Percentiles rank a stretch among this genome's conserved stretches.
phyloP scores from a whole-genome alignment of 106 monocot species.

The Iris macrosiphon region DNA sequence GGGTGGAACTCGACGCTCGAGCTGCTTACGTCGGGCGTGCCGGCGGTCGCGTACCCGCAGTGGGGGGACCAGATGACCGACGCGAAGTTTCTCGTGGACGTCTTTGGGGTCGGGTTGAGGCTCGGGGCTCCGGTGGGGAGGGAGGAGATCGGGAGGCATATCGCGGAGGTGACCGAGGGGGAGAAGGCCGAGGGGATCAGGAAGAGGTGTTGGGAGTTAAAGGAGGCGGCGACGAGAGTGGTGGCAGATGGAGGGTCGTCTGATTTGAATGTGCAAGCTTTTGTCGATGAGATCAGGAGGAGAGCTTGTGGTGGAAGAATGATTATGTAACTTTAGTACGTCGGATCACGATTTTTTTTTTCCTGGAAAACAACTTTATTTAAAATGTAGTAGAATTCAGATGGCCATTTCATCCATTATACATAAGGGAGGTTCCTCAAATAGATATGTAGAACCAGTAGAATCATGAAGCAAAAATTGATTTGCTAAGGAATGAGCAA shows the following conservation, averaged over 20 bases:
- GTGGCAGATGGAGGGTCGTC: conserved; percentile 31
- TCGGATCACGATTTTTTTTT: no score
- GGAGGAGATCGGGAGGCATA: conserved; percentile 21
- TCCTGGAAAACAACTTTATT: no score
- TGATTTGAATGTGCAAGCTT: conserved; percentile 19
- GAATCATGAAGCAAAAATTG: no score
- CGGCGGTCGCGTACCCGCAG: conserved; percentile 50
- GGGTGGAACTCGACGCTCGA: conserved; percentile 78
- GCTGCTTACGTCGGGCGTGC: conserved; percentile 45
- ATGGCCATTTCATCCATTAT: no score
- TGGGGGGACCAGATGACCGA: conserved; percentile 50
- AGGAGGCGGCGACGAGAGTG: conserved; percentile 13
- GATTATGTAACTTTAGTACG: no score
- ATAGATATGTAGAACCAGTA: no score
- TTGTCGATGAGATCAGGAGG: conserved; percentile 18
- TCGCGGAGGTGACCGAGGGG: conserved; percentile 30
- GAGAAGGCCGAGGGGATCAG: conserved; percentile 5
- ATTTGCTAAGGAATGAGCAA: no score
- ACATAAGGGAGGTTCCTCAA: no score
- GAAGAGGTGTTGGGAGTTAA: conserved; percentile 20
- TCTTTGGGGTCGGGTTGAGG: conserved; percentile 33
- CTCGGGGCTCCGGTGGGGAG: conserved; percentile 16
- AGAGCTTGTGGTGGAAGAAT: neutral
- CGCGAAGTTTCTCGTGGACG: conserved; percentile 54
- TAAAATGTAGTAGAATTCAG: no score